Evolutionary conservation across 495 filamentous ascomycete genomes (phyloP).

Genomic region (Haplographium delicatum): DNA sequence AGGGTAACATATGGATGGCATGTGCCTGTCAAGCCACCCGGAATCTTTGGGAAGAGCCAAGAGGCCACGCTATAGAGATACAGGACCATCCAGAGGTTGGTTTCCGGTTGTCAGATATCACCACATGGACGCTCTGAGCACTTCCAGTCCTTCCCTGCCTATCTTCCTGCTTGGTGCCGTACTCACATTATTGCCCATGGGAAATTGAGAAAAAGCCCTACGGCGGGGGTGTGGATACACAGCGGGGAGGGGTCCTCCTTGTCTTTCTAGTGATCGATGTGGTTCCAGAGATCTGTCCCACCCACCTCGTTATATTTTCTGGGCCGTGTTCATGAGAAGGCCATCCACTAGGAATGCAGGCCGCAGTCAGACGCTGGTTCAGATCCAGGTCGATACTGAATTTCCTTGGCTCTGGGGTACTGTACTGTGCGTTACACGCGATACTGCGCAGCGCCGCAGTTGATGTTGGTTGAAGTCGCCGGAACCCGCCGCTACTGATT

Average conservation of each 20-base stretch:
- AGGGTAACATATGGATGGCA: slow-evolving; percentile 18
- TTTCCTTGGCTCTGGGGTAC: too few relatives aligned
- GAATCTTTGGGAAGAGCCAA: neutral
- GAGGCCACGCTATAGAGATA: slow-evolving; percentile 1
- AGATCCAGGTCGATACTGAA: too few relatives aligned
- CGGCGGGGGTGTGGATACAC: neutral
- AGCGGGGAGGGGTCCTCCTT: neutral
- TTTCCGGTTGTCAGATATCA: neutral
- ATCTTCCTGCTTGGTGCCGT: too few relatives aligned
- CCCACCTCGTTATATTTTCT: too few relatives aligned
- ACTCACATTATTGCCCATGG: neutral
- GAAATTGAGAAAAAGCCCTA: neutral
- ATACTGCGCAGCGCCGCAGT: too few relatives aligned
- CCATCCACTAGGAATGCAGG: too few relatives aligned
- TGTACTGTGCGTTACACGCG: too few relatives aligned
- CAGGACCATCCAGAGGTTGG: too few relatives aligned
- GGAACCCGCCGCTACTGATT: too few relatives aligned
- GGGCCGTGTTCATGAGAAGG: too few relatives aligned
- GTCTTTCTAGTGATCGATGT: neutral
- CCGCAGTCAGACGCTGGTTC: too few relatives aligned
- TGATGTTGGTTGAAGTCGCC: too few relatives aligned
- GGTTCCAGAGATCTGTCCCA: neutral
- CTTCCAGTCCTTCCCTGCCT: neutral
- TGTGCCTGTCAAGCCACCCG: slow-evolving; percentile 20
- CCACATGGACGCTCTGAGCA: slow-evolving; percentile 1